Base-by-base conservation (phyloP, 1,284 basidiomycete species). In the Tylopilus orsonianus region DNA sequence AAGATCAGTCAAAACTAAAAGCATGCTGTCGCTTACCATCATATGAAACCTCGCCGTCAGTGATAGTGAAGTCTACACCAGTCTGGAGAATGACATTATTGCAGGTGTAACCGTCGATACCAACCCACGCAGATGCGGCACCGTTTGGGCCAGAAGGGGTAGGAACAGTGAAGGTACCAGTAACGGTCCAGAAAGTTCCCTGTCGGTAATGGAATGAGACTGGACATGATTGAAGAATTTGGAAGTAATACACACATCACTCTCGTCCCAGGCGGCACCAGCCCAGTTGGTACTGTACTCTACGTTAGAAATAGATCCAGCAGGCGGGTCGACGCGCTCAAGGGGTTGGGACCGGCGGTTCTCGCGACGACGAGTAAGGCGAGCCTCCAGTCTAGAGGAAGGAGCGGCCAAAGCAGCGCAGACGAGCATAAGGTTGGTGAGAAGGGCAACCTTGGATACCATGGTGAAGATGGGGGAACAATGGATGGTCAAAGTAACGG, bases 401-500 rank as follows among this genome's bases (percentile, higher is more conserved):
- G 57, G 49, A 26, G 4, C 20, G 3, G 58, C 55, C 10, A 62
- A n/a, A 36, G 46, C 41, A 18, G 16, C 51, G 13, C 49, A 52
- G 18, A 48, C 54, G 19, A 62, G 55, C 20, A 62, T 48, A 48
- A 59, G 35, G 41, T 37, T 61, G 35, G 23, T 43, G 29, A 60
- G 30, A 30, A 60, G 34, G 2, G 48, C 19, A 22, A 50, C 29
- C 22, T 46, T 59, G 37, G 51, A 62, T 34, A 58, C 41, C 58
- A 62, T 59, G 9, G 3, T 52, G 19, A 18, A 8, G 33, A 30
- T 26, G 38, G 48, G 23, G 29, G n/a, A 32, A 16, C n/a, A 36
- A 8, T 30, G 19, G 23, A 41, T 23, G 10, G 36, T 38, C 13
- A 20, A 29, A 56, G 35, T n/a, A 8, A 18, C 8, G 16, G 4